Conservation (phyloP, 2,329 filamentous ascomycete species). For the Trichoderma koningii region DNA sequence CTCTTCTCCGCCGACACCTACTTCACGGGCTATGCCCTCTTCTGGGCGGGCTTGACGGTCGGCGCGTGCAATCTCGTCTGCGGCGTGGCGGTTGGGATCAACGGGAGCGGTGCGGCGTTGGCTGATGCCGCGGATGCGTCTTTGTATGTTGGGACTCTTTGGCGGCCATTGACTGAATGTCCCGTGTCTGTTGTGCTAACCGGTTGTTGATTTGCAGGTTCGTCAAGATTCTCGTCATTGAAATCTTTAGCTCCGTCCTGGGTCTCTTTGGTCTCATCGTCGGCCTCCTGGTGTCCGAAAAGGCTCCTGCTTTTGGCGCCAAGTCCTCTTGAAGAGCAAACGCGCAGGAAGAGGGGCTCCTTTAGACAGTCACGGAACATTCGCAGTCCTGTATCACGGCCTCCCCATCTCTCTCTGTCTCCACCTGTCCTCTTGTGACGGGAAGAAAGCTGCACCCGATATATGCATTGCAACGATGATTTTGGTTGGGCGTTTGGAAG, state of each 20-base stretch:
- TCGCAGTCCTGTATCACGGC: conserved; percentile 12
- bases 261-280: conserved; percentile 96
- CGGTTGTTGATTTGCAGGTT: conserved; percentile 60
- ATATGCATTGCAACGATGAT: conserved; percentile 43
- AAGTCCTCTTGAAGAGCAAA: conserved; percentile 11
- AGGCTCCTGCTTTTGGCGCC: conserved; percentile 55
- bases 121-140: conserved; percentile 92
- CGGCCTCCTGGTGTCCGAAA: conserved; percentile 82
- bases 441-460: conserved; percentile 31
- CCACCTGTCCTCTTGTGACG: background rate
- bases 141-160: conserved; percentile 62
- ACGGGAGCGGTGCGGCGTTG: conserved; percentile 92
- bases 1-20: conserved; percentile 77
- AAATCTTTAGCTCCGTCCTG: conserved; percentile 98
- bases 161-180: background rate
- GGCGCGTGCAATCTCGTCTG: conserved; percentile 95
- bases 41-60: conserved; percentile 94
- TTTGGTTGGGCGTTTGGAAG: conserved; percentile 48
- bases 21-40: conserved; percentile 93
- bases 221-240: conserved; percentile 97
- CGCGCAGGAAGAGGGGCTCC: background rate
- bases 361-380: conserved; percentile 6
- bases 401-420: background rate
- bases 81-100: conserved; percentile 95
- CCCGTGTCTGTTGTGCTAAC: conserved; percentile 33